Base-by-base conservation (phyloP, 495 filamentous ascomycete species). In the Penicillium lagena region DNA sequence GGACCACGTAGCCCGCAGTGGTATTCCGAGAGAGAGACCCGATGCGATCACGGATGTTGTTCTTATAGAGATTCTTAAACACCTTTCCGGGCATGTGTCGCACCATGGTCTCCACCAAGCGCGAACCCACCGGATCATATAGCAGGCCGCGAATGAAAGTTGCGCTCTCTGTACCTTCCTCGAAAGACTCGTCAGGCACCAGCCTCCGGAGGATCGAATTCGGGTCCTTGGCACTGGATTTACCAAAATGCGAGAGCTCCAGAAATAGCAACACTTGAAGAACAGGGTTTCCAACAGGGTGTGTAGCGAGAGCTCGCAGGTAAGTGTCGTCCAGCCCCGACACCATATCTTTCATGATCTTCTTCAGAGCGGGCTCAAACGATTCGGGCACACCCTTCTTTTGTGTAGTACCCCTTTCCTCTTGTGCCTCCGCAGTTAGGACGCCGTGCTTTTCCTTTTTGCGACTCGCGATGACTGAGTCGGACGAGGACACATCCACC, bases 71-170 rank as follows among this genome's bases (percentile, higher is more conserved):
- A 14, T 77, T 75, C 58, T 96, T 95, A 76, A 97, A 97, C 13
- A 86, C 73, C 56, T 87, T 95, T 28, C 87, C 90, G 0, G 90
- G 89, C 28, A 85, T 83, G 54, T 82, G 72, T 9, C 77, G 75
- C 47, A 96, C 76, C 43, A 98, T 82, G 2, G 81, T 85, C 59
- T 98, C 93, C 9, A 96, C 75, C 5, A 98, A 73, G 29, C 90
- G 83, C 6, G 90, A 96, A 5, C 94, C 94, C 17, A 96, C 79
- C 0, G 86, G 68, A 56, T 95, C 87, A 57, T 96, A 97, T 15
- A 96, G 63, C 50, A 97, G 75, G 31, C 85, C 82, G 50, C 86
- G 86, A 60, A 96, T 78, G 59, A 96, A 96, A 8, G 68, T 66
- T 28, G 74, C 73, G 40, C 73, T 82, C 47, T 79, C 77, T 2